Base-by-base conservation (phyloP, 1,284 basidiomycete genomes). In the Erythrobasidium hasegawianum region DNA sequence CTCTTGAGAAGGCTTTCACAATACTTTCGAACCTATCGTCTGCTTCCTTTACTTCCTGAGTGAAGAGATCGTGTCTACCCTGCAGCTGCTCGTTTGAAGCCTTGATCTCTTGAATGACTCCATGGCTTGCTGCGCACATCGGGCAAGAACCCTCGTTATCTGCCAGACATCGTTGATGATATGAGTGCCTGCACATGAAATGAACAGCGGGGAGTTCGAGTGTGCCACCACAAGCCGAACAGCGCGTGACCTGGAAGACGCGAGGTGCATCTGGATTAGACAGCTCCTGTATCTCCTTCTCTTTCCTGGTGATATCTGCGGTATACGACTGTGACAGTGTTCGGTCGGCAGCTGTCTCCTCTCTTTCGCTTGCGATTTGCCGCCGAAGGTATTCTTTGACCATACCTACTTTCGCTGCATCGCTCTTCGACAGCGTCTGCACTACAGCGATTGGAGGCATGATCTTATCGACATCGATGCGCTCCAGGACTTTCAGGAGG, bases 111-210 rank as follows among this genome's bases (percentile, higher is more conserved):
- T 88, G 85, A 33, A 97, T 87, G 59, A 95, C 84, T n/a, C 87
- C 86, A 73, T 96, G 90, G 70, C 89, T 86, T 9, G 86, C 83
- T 0, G 87, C 89, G 73, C 94, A 97, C 14, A 85, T 83, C 0
- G 90, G 90, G 74, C 95, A 98, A 75, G 95, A 89, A 0, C 86
- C 86, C 69, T 93, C 90, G 70, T 88, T 84, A 69, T 93, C 90
- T 13, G 84, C 83, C 41, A 92, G 80, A 76, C 89, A 89, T 88
- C 90, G 81, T 76, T 95, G 91, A 76, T 98, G 96, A 79, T 91
- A 98, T 69, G 88, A 92, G 77, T 98, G 95, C 74, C 89, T 87
- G 79, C 94, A 98, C 94, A 97, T 96, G 75, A 97, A 98, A 45
- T 98, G 94, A 2, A 97, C 83, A 67, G 85, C 88, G 0, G 95